Base-by-base conservation (phyloP, 441 rosid species). In the Sinapis alba region DNA sequence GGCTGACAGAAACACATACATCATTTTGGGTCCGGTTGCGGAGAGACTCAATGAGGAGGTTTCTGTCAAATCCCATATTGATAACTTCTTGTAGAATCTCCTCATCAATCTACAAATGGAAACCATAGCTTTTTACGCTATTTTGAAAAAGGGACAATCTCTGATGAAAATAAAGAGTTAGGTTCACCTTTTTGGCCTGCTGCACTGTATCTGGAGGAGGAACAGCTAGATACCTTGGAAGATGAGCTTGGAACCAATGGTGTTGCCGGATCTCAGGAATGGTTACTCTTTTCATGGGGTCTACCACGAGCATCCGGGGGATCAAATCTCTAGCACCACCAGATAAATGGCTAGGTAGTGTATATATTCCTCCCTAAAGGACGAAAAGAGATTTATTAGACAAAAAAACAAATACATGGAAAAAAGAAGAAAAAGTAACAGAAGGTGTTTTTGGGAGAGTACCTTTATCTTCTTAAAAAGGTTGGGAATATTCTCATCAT, bases 21-120 rank as follows among this genome's bases (percentile, higher is more conserved):
- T 95, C 97, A 80, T 91, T 88, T 65, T 93, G 98, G 36, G 84
- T 73, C 69, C 99, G 83, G 80, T 83, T 91, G 74, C 91, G 83
- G 73, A 95, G 97, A 62, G 94, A 91, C 78, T 93, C 99, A 73
- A 90, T 73, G 30, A 95, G 83, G 38, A 78, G 88, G 71, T 81
- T 91, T 83, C 90, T 84, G 77, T 89, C 96, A 82, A 95, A 90
- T 58, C 94, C 91, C 98, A 84, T 89, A 71, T 84, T 88, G 34
- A 92, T 79, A 65, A 95, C 99, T 79, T 92, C 98, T 87, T 84
- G 92, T 51, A 95, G 91, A 76, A 95, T 89, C 76, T 95, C 99
- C 78, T 95, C 99, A 62, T 95, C 99, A 80, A 92, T 90, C 99
- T 95, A 89, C 78, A 85, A 36, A 27, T 60, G 10, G 59, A 67